Conservation (phyloP, 345 rosid species). For the Acer yangbiense region DNA sequence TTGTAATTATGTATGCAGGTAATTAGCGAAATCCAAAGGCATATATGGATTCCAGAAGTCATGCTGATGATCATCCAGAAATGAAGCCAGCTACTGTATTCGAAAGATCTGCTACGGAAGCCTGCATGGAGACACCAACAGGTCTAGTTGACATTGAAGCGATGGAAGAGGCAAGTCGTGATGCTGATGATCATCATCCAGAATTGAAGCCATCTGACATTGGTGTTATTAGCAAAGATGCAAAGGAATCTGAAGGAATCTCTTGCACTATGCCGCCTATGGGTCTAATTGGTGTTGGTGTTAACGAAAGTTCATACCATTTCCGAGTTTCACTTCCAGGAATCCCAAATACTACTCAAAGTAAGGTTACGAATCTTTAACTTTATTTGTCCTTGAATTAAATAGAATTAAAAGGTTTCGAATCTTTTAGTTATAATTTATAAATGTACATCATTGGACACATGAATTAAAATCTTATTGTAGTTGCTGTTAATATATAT, state of each 20-base stretch:
- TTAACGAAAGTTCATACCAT: conserved; percentile 55
- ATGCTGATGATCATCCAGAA: too few relatives aligned
- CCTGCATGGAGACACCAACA: too few relatives aligned
- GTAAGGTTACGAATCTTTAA: conserved; percentile 32
- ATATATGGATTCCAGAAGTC: too few relatives aligned
- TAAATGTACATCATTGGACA: not conserved
- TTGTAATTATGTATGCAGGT: too few relatives aligned
- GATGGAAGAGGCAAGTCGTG: too few relatives aligned
- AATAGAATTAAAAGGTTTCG: not conserved
- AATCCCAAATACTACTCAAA: conserved; percentile 36
- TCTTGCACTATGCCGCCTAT: conserved; percentile 43
- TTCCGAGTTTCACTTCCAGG: conserved; percentile 77
- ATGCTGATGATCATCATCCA: not conserved
- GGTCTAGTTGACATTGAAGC: too few relatives aligned
- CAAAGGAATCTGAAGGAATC: too few relatives aligned
- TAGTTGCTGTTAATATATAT: not conserved
- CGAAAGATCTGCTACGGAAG: too few relatives aligned
- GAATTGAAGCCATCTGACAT: conserved; percentile 27
- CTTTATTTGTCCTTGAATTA: too few relatives aligned
- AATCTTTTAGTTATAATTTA: not conserved
- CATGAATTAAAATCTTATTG: not conserved
- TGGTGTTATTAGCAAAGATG: too few relatives aligned
- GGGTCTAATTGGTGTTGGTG: conserved; percentile 69
- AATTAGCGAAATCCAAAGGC: too few relatives aligned
- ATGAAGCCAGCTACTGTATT: too few relatives aligned